phyloP scores from a whole-genome alignment of 179 eudicot genomes.

The Beta corolliflora region DNA sequence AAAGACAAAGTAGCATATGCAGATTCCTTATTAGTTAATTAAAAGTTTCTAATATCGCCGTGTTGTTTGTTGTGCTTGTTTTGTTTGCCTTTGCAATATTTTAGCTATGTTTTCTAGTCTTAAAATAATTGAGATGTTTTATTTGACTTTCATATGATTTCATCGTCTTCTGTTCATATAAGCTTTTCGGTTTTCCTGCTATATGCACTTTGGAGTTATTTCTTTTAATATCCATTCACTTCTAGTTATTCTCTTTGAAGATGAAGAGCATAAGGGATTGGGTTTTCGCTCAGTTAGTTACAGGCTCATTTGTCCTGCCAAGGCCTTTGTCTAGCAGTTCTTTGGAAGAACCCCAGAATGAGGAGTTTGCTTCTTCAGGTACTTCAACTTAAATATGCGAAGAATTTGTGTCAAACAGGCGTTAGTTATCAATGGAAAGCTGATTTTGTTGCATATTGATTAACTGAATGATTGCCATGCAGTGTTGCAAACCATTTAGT shows the following conservation, averaged over 20 bases:
- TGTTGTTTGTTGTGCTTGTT: background rate
- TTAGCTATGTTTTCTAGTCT: background rate
- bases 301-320: conserved; percentile 63
- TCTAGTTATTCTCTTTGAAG: conserved; percentile 27
- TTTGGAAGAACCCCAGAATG: conserved; percentile 41
- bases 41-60: background rate
- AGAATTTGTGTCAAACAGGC: background rate
- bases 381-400: conserved; percentile 14
- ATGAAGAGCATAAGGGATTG: conserved; percentile 96
- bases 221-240: background rate
- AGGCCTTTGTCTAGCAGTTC: conserved; percentile 58
- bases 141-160: background rate
- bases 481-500: background rate
- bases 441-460: background rate
- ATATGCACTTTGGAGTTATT: background rate
- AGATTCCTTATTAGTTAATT: background rate
- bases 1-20: background rate
- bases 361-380: conserved; percentile 57
- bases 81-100: background rate
- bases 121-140: background rate
- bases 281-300: conserved; percentile 78
- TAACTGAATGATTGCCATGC: conserved; percentile 1
- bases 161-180: background rate
- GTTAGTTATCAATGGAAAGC: background rate
- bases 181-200: conserved; percentile 5